Percentiles rank a stretch among this genome's conserved stretches.
phyloP scores from a whole-genome alignment of 2,329 filamentous ascomycete species.

The Aspergillus quadrilineatus region DNA sequence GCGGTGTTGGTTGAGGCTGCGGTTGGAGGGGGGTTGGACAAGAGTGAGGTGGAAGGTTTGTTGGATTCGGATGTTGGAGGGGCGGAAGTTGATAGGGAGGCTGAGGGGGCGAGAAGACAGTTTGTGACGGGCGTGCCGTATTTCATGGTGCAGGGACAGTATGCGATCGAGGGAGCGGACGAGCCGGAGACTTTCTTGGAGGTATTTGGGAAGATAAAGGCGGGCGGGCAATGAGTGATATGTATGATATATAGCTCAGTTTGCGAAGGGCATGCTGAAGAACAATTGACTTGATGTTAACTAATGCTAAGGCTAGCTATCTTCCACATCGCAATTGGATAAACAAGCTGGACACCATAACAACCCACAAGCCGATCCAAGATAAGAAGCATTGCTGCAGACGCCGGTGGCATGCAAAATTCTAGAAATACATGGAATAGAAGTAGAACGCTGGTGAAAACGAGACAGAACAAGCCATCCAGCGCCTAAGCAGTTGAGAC shows the following conservation, averaged over 20 bases:
- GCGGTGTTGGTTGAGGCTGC: slow-evolving; percentile 55
- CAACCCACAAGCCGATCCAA: slow-evolving; percentile 1
- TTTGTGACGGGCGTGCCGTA: slow-evolving; percentile 69
- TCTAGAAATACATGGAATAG: slow-evolving; percentile 10
- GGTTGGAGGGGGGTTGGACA: slow-evolving; percentile 55
- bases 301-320: background rate
- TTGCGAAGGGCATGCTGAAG: background rate
- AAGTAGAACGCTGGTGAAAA: slow-evolving; percentile 1
- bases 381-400: slow-evolving; percentile 3
- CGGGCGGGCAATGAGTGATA: slow-evolving; percentile 18
- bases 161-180: slow-evolving; percentile 69
- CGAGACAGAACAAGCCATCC: background rate
- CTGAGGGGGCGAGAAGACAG: slow-evolving; percentile 52
- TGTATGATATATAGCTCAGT: background rate
- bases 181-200: slow-evolving; percentile 66
- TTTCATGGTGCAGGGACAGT: slow-evolving; percentile 68
- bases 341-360: background rate
- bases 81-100: slow-evolving; percentile 58
- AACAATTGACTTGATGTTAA: background rate
- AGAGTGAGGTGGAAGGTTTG: slow-evolving; percentile 54
- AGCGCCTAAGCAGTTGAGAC: slow-evolving; percentile 2
- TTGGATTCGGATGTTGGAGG: slow-evolving; percentile 57
- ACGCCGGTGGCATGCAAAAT: slow-evolving; percentile 21
- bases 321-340: background rate
- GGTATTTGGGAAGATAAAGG: slow-evolving; percentile 63